Percentiles rank a stretch among this genome's conserved stretches.
These are phyloP conservation scores for Parmales sp. DNA, from an alignment of 108 stramenopile species.

Conservation along the genomic window DNA sequence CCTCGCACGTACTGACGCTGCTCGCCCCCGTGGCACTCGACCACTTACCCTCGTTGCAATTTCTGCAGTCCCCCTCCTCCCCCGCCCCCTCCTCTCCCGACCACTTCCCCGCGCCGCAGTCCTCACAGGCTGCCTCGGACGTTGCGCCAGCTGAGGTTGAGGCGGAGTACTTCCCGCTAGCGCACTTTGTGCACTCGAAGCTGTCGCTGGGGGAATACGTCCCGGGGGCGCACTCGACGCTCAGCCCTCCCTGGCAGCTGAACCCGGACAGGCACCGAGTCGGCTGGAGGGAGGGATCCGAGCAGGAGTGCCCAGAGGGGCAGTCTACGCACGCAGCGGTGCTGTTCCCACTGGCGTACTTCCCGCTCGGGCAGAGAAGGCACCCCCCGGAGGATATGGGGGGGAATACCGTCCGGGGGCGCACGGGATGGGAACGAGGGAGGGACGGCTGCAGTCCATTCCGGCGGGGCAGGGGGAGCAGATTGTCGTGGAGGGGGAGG, in stretches of 20 bases:
- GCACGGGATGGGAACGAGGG: background rate
- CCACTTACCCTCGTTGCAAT: background rate
- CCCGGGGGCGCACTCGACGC: background rate
- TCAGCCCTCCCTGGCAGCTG: no score
- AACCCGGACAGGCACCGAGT: no score
- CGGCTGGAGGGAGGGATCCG: background rate
- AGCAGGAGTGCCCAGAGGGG: background rate
- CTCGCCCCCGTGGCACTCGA: no score
- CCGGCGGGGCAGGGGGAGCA: conserved; percentile 1
- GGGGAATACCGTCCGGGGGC: background rate
- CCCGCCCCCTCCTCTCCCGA: background rate
- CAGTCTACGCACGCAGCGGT: background rate
- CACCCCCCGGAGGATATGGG: background rate
- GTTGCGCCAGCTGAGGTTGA: background rate
- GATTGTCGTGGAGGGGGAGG: background rate
- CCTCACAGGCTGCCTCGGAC: background rate
- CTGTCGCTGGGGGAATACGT: background rate
- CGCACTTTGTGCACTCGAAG: background rate
- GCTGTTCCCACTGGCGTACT: background rate
- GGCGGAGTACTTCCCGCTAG: background rate
- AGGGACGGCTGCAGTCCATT: background rate
- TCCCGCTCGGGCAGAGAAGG: background rate
- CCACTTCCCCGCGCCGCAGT: background rate
- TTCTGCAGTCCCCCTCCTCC: background rate
- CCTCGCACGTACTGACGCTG: no score